Evolutionary conservation across 768 basidiomycete genomes (phyloP).

Genomic region (Collybia nuda): DNA sequence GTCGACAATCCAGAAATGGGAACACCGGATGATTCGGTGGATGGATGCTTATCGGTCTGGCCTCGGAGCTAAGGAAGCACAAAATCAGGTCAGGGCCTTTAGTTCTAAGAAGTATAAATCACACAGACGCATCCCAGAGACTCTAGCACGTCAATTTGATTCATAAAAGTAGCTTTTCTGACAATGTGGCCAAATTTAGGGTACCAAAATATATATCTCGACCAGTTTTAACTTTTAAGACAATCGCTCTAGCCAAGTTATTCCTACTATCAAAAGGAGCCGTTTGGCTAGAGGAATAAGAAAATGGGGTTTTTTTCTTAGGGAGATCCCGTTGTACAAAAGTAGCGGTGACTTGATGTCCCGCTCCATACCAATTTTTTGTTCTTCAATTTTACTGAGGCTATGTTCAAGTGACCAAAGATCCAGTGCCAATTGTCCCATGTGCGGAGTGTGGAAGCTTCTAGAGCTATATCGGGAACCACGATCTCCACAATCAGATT

Average conservation of each 20-base stretch:
- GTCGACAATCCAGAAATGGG: too few relatives aligned
- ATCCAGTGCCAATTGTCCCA: constrained; percentile 28
- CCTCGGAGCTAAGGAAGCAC: too few relatives aligned
- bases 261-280: too few relatives aligned
- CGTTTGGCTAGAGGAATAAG: too few relatives aligned
- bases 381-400: constrained; percentile 22
- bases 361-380: constrained; percentile 13
- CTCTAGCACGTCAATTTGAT: background rate
- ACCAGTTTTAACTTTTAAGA: too few relatives aligned
- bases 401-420: constrained; percentile 23
- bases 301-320: too few relatives aligned
- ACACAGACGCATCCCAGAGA: background rate
- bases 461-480: constrained; percentile 3
- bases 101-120: background rate
- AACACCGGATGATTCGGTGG: too few relatives aligned
- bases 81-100: background rate
- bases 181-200: background rate
- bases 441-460: background rate
- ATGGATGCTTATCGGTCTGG: too few relatives aligned
- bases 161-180: background rate
- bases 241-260: too few relatives aligned
- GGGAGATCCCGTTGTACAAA: too few relatives aligned
- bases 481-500: constrained; percentile 9
- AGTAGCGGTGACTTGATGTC: too few relatives aligned
- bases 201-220: background rate